Conservation (phyloP, 2,329 filamentous ascomycete species). For the Gnomoniopsis smithogilvyi region DNA sequence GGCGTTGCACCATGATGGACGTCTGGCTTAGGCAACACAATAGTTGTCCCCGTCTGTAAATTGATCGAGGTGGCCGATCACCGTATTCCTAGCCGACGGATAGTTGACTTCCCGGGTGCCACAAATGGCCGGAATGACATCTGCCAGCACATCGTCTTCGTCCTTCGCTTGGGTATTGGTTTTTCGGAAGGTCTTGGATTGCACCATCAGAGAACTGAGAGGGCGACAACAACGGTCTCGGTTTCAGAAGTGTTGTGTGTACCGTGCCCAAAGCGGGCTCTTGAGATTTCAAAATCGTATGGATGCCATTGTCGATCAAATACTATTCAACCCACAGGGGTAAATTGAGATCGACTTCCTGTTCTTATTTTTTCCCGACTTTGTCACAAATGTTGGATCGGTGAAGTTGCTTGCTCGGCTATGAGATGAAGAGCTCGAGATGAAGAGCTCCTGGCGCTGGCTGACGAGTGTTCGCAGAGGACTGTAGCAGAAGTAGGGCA, state of each 20-base stretch:
- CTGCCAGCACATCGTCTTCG: slow-evolving; percentile 31
- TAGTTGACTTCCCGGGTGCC: slow-evolving; percentile 23
- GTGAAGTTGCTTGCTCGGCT: slow-evolving; percentile 17
- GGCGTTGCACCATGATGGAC: background rate
- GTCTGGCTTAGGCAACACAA: background rate
- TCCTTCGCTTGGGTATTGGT: slow-evolving; percentile 27
- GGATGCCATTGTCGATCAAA: slow-evolving; percentile 32
- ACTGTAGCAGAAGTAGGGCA: background rate
- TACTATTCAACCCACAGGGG: slow-evolving; percentile 33
- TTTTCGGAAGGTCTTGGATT: slow-evolving; percentile 27
- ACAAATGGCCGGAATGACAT: slow-evolving; percentile 31
- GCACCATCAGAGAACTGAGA: slow-evolving; percentile 29
- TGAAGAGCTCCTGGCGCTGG: slow-evolving; percentile 16
- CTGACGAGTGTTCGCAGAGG: background rate
- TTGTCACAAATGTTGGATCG: slow-evolving; percentile 22
- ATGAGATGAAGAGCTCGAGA: too few species aligned
- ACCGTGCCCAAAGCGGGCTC: slow-evolving; percentile 32
- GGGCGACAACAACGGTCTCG: slow-evolving; percentile 32
- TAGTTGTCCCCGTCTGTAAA: background rate
- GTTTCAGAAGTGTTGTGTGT: slow-evolving; percentile 23
- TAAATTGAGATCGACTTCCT: slow-evolving; percentile 28
- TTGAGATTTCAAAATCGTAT: slow-evolving; percentile 24
- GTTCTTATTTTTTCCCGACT: slow-evolving; percentile 17
- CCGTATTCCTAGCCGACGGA: slow-evolving; percentile 24
- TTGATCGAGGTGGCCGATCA: slow-evolving; percentile 25